Conservation (phyloP, 495 filamentous ascomycete genomes). For the Xylaria palmicola region DNA sequence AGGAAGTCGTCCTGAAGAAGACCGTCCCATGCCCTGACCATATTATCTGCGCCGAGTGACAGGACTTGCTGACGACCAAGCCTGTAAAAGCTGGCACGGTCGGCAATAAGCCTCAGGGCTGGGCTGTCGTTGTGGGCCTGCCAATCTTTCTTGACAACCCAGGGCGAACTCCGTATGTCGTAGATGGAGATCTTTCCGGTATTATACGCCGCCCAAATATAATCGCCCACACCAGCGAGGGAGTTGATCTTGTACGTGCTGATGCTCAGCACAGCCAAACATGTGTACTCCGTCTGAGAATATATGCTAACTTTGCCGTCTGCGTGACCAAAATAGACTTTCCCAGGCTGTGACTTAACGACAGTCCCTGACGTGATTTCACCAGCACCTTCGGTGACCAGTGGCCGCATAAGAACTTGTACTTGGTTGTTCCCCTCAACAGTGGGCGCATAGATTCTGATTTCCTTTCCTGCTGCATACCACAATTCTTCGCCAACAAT, state of each 20-base stretch:
- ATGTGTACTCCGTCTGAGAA: conserved; percentile 69
- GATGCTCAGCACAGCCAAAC: conserved; percentile 73
- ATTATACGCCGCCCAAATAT: conserved; percentile 93
- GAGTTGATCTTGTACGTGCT: conserved; percentile 96
- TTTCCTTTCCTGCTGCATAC: conserved; percentile 85
- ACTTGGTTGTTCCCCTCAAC: conserved; percentile 63
- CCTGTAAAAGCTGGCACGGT: conserved; percentile 81
- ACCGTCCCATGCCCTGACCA: conserved; percentile 86
- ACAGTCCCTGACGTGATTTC: conserved; percentile 86
- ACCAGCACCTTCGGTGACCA: conserved; percentile 65
- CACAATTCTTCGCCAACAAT: conserved; percentile 77
- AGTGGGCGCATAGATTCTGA: conserved; percentile 78
- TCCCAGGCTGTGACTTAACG: conserved; percentile 70
- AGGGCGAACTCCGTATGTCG: conserved; percentile 76
- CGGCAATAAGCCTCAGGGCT: conserved; percentile 71
- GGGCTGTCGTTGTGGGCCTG: conserved; percentile 75
- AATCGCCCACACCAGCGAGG: conserved; percentile 74
- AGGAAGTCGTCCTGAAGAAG: conserved; percentile 93
- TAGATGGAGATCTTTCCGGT: conserved; percentile 96
- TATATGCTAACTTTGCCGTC: conserved; percentile 96
- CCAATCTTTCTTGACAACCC: conserved; percentile 93
- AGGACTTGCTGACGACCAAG: conserved; percentile 82
- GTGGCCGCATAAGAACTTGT: conserved; percentile 66
- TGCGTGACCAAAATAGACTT: conserved; percentile 85
- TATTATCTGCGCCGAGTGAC: conserved; percentile 86